These are phyloP conservation scores for Podaxis mareebaensis DNA, from an alignment of 768 basidiomycete genomes.

Conservation along the genomic window DNA sequence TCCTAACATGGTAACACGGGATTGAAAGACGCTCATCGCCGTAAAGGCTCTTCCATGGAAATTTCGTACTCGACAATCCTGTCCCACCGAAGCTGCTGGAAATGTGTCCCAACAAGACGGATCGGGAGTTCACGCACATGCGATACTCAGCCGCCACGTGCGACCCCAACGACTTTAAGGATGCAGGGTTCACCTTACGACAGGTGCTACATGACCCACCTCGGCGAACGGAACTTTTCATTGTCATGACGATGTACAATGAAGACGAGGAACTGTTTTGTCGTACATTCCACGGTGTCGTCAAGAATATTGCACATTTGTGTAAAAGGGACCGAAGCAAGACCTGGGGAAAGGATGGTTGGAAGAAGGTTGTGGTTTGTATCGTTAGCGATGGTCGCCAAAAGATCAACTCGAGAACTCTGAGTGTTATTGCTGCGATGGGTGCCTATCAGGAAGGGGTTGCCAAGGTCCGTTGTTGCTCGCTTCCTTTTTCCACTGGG, in stretches of 20 bases:
- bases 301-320: conserved; percentile 90
- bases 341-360: conserved; percentile 97
- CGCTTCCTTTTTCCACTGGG: neutral
- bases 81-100: conserved; percentile 91
- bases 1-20: neutral
- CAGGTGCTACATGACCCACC: conserved; percentile 93
- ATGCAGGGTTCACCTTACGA: conserved; percentile 80
- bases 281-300: conserved; percentile 93
- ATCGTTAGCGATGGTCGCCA: conserved; percentile 85
- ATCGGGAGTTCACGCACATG: conserved; percentile 94
- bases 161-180: conserved; percentile 91
- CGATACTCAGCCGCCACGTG: conserved; percentile 95
- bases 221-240: conserved; percentile 89
- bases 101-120: conserved; percentile 73
- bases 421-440: conserved; percentile 89
- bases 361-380: conserved; percentile 97
- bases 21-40: neutral
- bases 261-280: conserved; percentile 90
- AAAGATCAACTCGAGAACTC: conserved; percentile 82
- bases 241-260: conserved; percentile 99
- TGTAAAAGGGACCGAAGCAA: conserved; percentile 84
- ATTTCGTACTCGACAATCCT: conserved; percentile 87
- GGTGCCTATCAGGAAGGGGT: conserved; percentile 95
- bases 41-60: conserved; percentile 81
- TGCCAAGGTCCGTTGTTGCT: conserved; percentile 60